These are phyloP conservation scores for Emergomyces orientalis DNA, from an alignment of 2,329 filamentous ascomycete species.

Conservation along the genomic window DNA sequence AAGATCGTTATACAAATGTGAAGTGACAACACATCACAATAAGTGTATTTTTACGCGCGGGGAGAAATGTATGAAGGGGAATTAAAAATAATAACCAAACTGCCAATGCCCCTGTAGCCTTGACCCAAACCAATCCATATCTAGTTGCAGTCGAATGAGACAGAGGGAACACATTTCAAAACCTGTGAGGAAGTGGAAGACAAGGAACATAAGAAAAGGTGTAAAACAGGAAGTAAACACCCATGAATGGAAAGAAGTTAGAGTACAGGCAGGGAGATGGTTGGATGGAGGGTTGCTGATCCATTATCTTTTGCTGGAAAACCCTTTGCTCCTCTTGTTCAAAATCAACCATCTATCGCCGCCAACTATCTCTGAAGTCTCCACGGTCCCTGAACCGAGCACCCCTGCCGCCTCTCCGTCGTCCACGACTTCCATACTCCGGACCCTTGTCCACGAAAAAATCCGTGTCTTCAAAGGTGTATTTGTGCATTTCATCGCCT, in stretches of 20 bases:
- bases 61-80: not conserved
- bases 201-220: too few species aligned
- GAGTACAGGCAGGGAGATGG: not conserved
- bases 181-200: not conserved
- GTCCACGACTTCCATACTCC: constrained; percentile 45
- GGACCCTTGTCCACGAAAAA: constrained; percentile 61
- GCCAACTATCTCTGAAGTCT: constrained; percentile 13
- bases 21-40: not conserved
- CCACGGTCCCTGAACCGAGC: constrained; percentile 13
- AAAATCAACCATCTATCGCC: constrained; percentile 9
- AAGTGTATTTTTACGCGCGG: constrained; percentile 11
- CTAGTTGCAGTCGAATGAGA: not conserved
- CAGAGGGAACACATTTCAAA: not conserved
- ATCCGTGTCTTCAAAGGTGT: constrained; percentile 61
- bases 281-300: not conserved
- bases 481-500: constrained; percentile 54
- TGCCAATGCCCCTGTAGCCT: not conserved
- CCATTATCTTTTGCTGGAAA: not conserved
- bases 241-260: not conserved
- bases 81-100: not conserved
- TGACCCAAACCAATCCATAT: not conserved
- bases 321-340: not conserved
- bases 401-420: constrained; percentile 24
- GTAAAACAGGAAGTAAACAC: not conserved
- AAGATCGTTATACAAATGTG: not conserved